These are phyloP conservation scores for Trichosanthes cucumerina DNA, from an alignment of 306 rosid species.

Conservation along the genomic window DNA sequence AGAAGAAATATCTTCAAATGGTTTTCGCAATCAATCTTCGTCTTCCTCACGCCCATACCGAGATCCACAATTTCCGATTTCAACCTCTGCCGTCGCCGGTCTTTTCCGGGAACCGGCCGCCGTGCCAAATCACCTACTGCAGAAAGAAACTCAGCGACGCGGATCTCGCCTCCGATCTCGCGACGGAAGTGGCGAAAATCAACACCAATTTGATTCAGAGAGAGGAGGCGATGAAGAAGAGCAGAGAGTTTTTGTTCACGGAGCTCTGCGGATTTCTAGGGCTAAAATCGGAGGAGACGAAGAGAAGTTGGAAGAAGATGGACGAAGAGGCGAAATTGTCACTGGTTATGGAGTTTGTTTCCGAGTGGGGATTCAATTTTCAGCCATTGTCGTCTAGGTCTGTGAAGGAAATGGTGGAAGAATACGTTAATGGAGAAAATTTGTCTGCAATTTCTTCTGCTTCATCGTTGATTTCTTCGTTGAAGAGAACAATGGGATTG, in stretches of 20 bases:
- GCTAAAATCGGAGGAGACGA: constrained; percentile 38
- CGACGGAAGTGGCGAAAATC: constrained; percentile 32
- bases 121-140: constrained; percentile 29
- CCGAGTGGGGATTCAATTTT: constrained; percentile 50
- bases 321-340: constrained; percentile 43
- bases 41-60: constrained; percentile 3
- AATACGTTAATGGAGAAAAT: constrained; percentile 32
- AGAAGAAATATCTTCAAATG: constrained; percentile 22
- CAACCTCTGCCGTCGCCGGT: neutral
- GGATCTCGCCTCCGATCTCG: constrained; percentile 43
- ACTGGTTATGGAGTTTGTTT: constrained; percentile 41
- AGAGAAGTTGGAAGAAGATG: constrained; percentile 44
- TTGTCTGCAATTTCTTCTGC: constrained; percentile 15
- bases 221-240: constrained; percentile 62
- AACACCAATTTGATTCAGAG: constrained; percentile 28
- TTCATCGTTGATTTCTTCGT: constrained; percentile 23
- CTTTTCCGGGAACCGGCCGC: constrained; percentile 12
- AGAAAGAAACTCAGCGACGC: constrained; percentile 28
- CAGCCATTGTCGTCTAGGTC: constrained; percentile 73
- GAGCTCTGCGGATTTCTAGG: constrained; percentile 41
- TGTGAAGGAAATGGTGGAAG: constrained; percentile 59
- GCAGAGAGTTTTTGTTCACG: constrained; percentile 51
- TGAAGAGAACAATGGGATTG: constrained; percentile 50
- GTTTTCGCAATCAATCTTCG: constrained; percentile 23
- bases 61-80: neutral